Evolutionary conservation across 23 red algal genomes (phyloP), one percentile per base, ranked within the genome.

Genomic region (Pyropia yezoensis): DNA sequence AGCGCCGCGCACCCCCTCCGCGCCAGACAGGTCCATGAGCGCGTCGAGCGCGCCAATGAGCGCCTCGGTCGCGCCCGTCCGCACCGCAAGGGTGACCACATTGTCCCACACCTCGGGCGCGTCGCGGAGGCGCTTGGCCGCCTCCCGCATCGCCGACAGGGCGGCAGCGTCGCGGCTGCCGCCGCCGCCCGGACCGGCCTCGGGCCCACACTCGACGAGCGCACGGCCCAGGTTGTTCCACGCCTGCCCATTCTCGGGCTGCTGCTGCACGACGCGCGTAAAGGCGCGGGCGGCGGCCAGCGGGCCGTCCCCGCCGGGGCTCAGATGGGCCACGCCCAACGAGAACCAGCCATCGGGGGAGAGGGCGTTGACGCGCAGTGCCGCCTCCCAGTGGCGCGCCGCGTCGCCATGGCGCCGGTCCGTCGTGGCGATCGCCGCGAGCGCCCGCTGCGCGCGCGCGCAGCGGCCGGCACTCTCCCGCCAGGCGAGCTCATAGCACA

Each of bases 221-320:
- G 68, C 78, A 29, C 73, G 62, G 6, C 57, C 84, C 8, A 97
- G 70, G 60, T 97, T 97, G 73, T 89, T 97, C 93, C 93, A 97
- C 18, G 93, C 93, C 59, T 97, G 78, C 33, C 65, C 93, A 63
- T 90, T 78, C 20, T 90, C 79, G 17, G 85, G 85, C 8, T 76
- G 60, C 53, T 88, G 78, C 68, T 97, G 85, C 61, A 97, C 73
- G 29, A 88, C 93, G 57, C 68, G 59, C 28, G 85, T 97, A 39
- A 89, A 89, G 3, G 93, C 65, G 59, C 80, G 61, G 50, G 93
- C 80, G 7, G 80, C 85, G 18, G 93, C 85, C 6, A 47, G 39
- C 11, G 39, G 6, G 4, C 39, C 39, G 6, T 8, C 39, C 7
- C 39, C 39, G 6, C 39, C 39, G 0, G 39, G 39, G 39, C 39